Evolutionary conservation across 352 stramenopile species (phyloP).

Genomic region (Pythium vanterpoolii): DNA sequence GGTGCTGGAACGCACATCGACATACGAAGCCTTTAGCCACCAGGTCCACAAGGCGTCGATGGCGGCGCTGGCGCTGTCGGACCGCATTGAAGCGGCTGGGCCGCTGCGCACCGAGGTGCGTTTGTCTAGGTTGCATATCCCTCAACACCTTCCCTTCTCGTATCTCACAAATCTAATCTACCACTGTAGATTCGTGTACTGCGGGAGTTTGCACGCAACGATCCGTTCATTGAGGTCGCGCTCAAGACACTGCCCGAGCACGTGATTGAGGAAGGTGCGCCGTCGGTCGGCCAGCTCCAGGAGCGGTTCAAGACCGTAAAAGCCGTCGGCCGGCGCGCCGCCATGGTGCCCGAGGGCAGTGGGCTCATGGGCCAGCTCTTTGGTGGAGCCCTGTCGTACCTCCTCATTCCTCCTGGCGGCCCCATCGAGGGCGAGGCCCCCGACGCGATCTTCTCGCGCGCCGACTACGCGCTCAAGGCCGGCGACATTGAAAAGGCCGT

Average conservation of each 20-base stretch:
- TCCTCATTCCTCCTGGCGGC: constrained; percentile 76
- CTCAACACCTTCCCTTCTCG: not conserved
- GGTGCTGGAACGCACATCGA: constrained; percentile 69
- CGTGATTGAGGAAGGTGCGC: constrained; percentile 61
- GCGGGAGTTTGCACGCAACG: constrained; percentile 62
- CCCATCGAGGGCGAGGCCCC: constrained; percentile 70
- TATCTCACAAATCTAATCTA: not conserved
- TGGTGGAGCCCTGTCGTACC: constrained; percentile 56
- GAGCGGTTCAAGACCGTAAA: constrained; percentile 83
- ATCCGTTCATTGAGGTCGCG: constrained; percentile 68
- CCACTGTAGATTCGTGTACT: constrained; percentile 55
- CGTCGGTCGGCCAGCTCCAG: constrained; percentile 76
- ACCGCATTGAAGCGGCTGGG: constrained; percentile 74
- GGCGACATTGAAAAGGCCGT: constrained; percentile 76
- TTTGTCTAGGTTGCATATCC: not conserved
- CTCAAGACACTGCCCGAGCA: constrained; percentile 59
- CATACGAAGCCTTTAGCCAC: constrained; percentile 84
- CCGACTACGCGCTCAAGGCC: constrained; percentile 78
- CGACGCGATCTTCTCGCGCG: constrained; percentile 75
- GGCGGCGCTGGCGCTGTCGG: constrained; percentile 67
- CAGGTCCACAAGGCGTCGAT: constrained; percentile 83
- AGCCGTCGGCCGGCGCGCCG: constrained; percentile 58
- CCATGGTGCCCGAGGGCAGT: constrained; percentile 64
- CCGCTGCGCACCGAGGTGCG: constrained; percentile 60
- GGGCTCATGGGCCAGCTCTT: constrained; percentile 75